Percentiles rank a stretch among this genome's conserved stretches.
These are phyloP conservation scores for Raffaelea arxii DNA, from an alignment of 2,329 filamentous ascomycete genomes.

Conservation along the genomic window DNA sequence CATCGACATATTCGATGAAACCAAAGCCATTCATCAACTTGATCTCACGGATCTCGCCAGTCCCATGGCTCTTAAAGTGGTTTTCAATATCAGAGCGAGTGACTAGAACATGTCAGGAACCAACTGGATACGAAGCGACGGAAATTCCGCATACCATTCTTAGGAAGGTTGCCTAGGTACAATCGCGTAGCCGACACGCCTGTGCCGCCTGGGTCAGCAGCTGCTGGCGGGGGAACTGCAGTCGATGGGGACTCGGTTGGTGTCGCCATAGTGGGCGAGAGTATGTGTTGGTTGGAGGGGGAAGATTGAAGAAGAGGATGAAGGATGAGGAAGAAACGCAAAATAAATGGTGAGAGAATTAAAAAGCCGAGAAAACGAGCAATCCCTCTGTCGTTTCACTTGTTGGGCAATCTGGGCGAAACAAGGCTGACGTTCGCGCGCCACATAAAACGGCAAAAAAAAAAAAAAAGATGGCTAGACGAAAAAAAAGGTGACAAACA, in stretches of 20 bases:
- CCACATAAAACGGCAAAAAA: no score
- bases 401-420: no score
- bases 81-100: conserved; percentile 95
- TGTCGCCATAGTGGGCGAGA: neutral
- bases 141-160: conserved; percentile 58
- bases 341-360: neutral
- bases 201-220: no score
- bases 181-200: conserved; percentile 74
- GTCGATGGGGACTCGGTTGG: neutral
- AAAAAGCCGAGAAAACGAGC: neutral
- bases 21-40: conserved; percentile 99
- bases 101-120: conserved; percentile 40
- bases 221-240: neutral
- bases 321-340: neutral
- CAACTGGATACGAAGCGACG: conserved; percentile 37
- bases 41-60: conserved; percentile 95
- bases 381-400: neutral
- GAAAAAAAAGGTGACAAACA: neutral
- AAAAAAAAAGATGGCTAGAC: neutral
- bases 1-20: conserved; percentile 98
- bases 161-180: conserved; percentile 62
- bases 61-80: conserved; percentile 92
- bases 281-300: neutral
- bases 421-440: no score
- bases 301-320: neutral